Base-by-base conservation (phyloP, 2,329 filamentous ascomycete species). In the Aspergillus felis region DNA sequence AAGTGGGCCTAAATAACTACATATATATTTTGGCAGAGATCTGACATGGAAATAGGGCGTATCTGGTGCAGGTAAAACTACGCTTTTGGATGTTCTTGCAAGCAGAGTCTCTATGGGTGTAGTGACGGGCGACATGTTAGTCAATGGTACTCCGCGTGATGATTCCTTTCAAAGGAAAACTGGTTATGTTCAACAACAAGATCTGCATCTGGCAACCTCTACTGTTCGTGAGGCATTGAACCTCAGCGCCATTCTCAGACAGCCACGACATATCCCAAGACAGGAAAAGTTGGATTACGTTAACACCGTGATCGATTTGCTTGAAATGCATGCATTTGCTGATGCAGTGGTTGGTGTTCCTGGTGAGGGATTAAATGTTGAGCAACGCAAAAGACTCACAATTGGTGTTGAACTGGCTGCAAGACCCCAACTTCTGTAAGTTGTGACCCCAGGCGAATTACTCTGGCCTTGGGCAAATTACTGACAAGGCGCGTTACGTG, bases 371-470 rank as follows among this genome's bases (percentile, higher is more conserved):
- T 72, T 82, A 48, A 82, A 82, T 54, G 79, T 82, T n/a, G 84
- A 86, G 68, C 83, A 87, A 67, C 79, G 84, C 17, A 86, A 85
- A 69, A 88, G 90, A 64, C 81, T 96, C 1, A 96, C 91, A 0
- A 95, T 96, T 61, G 92, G 91, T 73, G 91, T 96, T 12, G 92
- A 96, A 71, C 82, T 97, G n/a, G 92, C 90, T 32, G 92, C 92
- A 2, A 95, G 92, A 76, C 92, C 92, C 4, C 85, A 89, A 46
- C 81, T 96, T 51, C 81, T 96, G 22, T 22, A 22, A 22, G 22
- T 22, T 22, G 22, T 22, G 22, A 22, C 22, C 22, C n/a, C n/a
- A n/a, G n/a, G n/a, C n/a, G n/a, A n/a, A n/a, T n/a, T n/a, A n/a
- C n/a, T n/a, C n/a, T n/a, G n/a, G n/a, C n/a, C n/a, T 22, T 2